phyloP scores from a whole-genome alignment of 2,329 filamentous ascomycete genomes.

The Grosmannia huntii region DNA sequence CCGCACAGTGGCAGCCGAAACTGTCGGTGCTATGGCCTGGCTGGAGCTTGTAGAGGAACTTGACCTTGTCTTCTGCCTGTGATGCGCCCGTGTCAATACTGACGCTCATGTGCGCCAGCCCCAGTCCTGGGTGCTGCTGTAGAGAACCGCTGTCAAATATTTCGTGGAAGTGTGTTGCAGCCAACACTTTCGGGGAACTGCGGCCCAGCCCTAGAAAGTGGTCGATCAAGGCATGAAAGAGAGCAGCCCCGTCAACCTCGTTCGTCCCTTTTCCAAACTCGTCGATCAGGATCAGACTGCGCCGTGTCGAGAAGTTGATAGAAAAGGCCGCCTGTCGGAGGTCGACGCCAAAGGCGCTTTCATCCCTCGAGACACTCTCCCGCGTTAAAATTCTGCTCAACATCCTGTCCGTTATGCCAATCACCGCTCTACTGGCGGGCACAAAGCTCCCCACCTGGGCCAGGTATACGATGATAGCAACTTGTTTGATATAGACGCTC shows the following conservation, averaged over 20 bases:
- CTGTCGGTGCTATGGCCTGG: slow-evolving; percentile 63
- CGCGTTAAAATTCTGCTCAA: slow-evolving; percentile 72
- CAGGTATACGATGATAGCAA: slow-evolving; percentile 80
- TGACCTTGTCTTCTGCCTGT: slow-evolving; percentile 48
- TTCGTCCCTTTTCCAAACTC: slow-evolving; percentile 68
- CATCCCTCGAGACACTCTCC: slow-evolving; percentile 44
- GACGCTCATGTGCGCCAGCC: slow-evolving; percentile 62
- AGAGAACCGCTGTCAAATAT: slow-evolving; percentile 56
- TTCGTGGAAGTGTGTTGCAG: slow-evolving; percentile 55
- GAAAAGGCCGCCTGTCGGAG: slow-evolving; percentile 75
- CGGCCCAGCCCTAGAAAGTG: slow-evolving; percentile 36
- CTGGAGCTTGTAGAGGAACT: slow-evolving; percentile 60
- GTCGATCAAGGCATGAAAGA: slow-evolving; percentile 43
- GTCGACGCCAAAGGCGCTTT: slow-evolving; percentile 62
- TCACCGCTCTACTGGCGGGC: slow-evolving; percentile 59
- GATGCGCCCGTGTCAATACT: slow-evolving; percentile 39
- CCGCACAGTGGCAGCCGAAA: slow-evolving; percentile 76
- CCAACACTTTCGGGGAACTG: slow-evolving; percentile 40
- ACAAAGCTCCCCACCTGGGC: slow-evolving; percentile 90
- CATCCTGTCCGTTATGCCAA: slow-evolving; percentile 88
- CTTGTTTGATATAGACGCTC: slow-evolving; percentile 88
- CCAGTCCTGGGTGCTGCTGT: slow-evolving; percentile 31
- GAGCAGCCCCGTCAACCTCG: slow-evolving; percentile 42
- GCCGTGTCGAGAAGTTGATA: slow-evolving; percentile 58
- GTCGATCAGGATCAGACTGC: slow-evolving; percentile 78